These are phyloP conservation scores for Zoysia pacifica DNA, from an alignment of 176 grass and related monocot genomes.

Conservation along the genomic window DNA sequence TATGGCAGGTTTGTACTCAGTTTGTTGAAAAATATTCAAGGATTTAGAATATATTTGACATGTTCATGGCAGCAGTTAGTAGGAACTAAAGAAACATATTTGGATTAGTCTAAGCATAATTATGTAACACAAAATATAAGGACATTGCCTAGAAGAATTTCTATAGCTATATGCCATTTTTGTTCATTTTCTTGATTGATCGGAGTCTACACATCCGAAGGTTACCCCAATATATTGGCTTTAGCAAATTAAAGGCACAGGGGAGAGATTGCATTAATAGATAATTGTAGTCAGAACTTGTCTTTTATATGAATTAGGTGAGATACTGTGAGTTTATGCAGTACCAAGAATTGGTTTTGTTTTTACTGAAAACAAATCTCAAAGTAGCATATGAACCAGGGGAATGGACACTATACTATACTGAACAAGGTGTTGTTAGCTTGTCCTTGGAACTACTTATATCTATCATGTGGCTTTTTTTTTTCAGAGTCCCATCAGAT, in stretches of 20 bases:
- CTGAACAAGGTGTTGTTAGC: neutral
- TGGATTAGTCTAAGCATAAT: slow-evolving; percentile 4
- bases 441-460: slow-evolving; percentile 5
- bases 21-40: slow-evolving; percentile 6
- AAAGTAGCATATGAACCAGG: slow-evolving; percentile 14
- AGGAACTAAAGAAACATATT: slow-evolving; percentile 2
- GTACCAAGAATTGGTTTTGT: neutral
- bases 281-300: slow-evolving; percentile 4
- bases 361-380: slow-evolving; percentile 5
- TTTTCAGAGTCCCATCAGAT: neutral
- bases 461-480: neutral
- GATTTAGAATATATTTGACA: neutral
- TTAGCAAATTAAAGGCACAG: neutral
- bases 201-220: neutral
- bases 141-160: neutral
- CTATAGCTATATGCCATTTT: neutral
- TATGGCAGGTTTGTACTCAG: slow-evolving; percentile 79
- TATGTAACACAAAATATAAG: neutral
- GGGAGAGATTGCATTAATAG: neutral
- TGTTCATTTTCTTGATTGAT: slow-evolving; percentile 18
- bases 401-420: slow-evolving; percentile 4
- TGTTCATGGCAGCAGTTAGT: slow-evolving; percentile 12
- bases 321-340: neutral
- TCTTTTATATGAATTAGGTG: slow-evolving; percentile 17
- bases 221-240: neutral